A percentile compares a stretch with the other conserved stretches of the same genome.
phyloP scores from a whole-genome alignment of 148 eudicot genomes.

The Cornus suecica region DNA sequence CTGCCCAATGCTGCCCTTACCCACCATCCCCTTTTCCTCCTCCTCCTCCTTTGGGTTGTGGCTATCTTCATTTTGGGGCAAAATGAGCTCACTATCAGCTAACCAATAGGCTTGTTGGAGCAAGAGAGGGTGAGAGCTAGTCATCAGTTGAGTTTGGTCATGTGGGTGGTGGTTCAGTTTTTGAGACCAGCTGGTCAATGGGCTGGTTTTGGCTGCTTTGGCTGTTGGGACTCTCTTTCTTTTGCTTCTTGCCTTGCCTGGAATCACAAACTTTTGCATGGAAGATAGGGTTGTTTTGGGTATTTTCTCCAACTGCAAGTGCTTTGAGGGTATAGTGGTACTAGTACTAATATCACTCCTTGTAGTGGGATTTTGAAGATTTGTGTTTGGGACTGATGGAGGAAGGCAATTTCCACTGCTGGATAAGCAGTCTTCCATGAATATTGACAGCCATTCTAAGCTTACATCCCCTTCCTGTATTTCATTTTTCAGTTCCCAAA shows the following conservation, averaged over 20 bases:
- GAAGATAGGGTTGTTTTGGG: background rate
- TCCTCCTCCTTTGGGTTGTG: background rate
- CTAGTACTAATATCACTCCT: background rate
- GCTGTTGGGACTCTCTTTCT: slow-evolving; percentile 24
- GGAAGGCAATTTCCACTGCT: slow-evolving; percentile 34
- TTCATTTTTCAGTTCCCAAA: background rate
- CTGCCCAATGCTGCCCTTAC: background rate
- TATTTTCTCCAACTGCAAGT: background rate
- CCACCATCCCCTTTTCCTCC: background rate
- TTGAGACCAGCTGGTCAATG: slow-evolving; percentile 18
- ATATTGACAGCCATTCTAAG: slow-evolving; percentile 39
- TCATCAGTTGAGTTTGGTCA: background rate
- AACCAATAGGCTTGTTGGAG: slow-evolving; percentile 43
- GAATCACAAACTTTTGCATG: slow-evolving; percentile 5
- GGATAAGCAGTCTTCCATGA: slow-evolving; percentile 44
- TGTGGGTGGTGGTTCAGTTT: background rate
- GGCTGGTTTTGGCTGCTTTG: slow-evolving; percentile 10
- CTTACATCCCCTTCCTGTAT: slow-evolving; percentile 33
- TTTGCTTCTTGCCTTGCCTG: slow-evolving; percentile 33
- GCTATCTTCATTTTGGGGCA: slow-evolving; percentile 24
- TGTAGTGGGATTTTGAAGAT: slow-evolving; percentile 2
- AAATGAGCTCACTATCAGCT: slow-evolving; percentile 43
- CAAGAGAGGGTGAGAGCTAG: slow-evolving; percentile 32
- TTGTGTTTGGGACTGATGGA: slow-evolving; percentile 10
- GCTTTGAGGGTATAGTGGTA: background rate